phyloP scores from a whole-genome alignment of 768 basidiomycete species.

The Hebeloma cylindrosporum region DNA sequence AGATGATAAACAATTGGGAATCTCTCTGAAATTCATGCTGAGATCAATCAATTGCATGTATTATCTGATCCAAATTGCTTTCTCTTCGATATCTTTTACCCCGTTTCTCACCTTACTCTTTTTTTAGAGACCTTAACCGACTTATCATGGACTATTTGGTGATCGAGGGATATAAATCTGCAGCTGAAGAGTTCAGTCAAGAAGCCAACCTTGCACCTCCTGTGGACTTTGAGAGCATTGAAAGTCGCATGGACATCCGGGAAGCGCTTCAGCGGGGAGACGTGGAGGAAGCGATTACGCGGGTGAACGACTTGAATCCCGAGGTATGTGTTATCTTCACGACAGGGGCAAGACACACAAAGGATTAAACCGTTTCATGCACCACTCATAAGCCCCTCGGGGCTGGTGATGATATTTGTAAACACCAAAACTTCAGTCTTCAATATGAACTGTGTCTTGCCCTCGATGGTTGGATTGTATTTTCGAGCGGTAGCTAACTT shows the following conservation, averaged over 20 bases:
- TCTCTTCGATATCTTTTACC: constrained; percentile 17
- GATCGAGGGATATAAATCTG: constrained; percentile 95
- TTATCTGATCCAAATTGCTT: constrained; percentile 75
- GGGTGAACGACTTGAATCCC: constrained; percentile 93
- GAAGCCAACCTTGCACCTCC: constrained; percentile 78
- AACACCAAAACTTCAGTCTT: constrained; percentile 92
- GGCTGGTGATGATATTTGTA: constrained; percentile 81
- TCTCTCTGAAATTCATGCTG: constrained; percentile 91
- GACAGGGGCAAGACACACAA: constrained; percentile 22
- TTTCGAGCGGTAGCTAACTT: constrained; percentile 20
- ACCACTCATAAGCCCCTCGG: constrained; percentile 86
- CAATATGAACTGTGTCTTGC: constrained; percentile 69
- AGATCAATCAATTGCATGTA: constrained; percentile 78
- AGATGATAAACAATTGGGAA: constrained; percentile 92
- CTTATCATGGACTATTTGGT: constrained; percentile 98
- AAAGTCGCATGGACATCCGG: constrained; percentile 91
- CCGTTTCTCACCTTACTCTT: constrained; percentile 21
- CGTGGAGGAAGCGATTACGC: constrained; percentile 92
- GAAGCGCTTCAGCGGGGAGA: constrained; percentile 93
- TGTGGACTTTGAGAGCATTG: constrained; percentile 89
- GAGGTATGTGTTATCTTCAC: constrained; percentile 65
- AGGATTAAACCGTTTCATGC: constrained; percentile 97
- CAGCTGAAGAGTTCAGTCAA: constrained; percentile 91
- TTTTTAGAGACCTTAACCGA: constrained; percentile 82
- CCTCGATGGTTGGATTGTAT: constrained; percentile 12